Conservation (phyloP, 352 stramenopile genomes). For the Globisporangium okanoganense region DNA sequence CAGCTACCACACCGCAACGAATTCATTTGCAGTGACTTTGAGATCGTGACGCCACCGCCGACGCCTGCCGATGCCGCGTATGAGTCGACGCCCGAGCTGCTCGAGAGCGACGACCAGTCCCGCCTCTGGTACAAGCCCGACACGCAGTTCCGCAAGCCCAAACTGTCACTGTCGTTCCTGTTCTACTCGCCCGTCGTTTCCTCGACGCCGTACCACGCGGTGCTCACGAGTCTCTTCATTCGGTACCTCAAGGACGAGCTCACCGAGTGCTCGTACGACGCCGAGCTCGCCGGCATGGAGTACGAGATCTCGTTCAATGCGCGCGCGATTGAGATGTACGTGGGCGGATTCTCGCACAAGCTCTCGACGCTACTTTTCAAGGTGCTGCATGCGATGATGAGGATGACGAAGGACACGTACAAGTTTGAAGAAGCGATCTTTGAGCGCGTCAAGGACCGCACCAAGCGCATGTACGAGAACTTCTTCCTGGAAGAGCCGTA, state of each 20-base stretch:
- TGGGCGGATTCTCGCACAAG: constrained; percentile 90
- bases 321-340: constrained; percentile 71
- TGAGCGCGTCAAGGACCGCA: constrained; percentile 81
- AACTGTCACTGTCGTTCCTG: constrained; percentile 83
- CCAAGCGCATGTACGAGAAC: constrained; percentile 82
- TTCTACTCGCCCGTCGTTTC: constrained; percentile 62
- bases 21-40: constrained; percentile 78
- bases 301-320: constrained; percentile 68
- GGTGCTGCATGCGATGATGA: constrained; percentile 50
- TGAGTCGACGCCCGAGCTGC: constrained; percentile 3
- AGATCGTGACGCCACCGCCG: constrained; percentile 31
- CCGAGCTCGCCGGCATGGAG: constrained; percentile 71
- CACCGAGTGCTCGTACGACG: constrained; percentile 79
- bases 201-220: constrained; percentile 54
- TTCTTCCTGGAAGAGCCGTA: constrained; percentile 90
- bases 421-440: constrained; percentile 66
- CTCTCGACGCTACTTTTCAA: constrained; percentile 75
- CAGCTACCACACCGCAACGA: constrained; percentile 62
- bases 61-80: constrained; percentile 2
- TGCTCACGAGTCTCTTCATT: constrained; percentile 73
- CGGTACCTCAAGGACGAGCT: constrained; percentile 80
- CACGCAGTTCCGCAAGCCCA: constrained; percentile 89
- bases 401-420: constrained; percentile 46
- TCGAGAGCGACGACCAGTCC: constrained; percentile 37
- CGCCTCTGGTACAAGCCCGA: constrained; percentile 87